phyloP scores from a whole-genome alignment of 768 basidiomycete species.

The Termitomyces sp. region DNA sequence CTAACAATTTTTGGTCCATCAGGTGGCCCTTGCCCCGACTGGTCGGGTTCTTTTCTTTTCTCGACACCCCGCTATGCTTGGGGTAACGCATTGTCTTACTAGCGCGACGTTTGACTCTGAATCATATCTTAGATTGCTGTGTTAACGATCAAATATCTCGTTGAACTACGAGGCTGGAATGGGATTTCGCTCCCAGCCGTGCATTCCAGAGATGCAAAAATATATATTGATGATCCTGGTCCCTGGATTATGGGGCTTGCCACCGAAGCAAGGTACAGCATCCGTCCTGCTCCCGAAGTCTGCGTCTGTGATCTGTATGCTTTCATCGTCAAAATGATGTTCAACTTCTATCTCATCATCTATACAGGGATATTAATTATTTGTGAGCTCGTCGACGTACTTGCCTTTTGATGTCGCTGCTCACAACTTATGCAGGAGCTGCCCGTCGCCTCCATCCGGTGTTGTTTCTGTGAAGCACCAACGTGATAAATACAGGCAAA shows the following conservation, averaged over 20 bases:
- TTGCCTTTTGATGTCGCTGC: conserved; percentile 5
- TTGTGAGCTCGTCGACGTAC: conserved; percentile 39
- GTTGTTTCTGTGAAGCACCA: conserved; percentile 74
- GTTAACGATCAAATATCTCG: conserved; percentile 85
- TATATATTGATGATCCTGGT: conserved; percentile 93
- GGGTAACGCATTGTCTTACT: conserved; percentile 33
- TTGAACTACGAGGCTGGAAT: conserved; percentile 90
- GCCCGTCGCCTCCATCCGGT: conserved; percentile 72
- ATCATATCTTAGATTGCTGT: conserved; percentile 62
- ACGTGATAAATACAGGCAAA: conserved; percentile 74
- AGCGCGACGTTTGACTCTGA: neutral
- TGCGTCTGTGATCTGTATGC: conserved; percentile 84
- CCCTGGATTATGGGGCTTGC: conserved; percentile 94
- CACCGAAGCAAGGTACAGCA: conserved; percentile 77
- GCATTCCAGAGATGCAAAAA: conserved; percentile 85
- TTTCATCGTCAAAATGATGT: neutral
- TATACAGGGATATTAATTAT: conserved; percentile 70
- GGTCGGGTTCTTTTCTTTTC: conserved; percentile 87
- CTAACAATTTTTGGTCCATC: conserved; percentile 52
- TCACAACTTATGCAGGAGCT: conserved; percentile 43
- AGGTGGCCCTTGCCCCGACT: conserved; percentile 85
- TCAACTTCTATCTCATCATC: conserved; percentile 2
- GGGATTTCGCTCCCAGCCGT: conserved; percentile 81
- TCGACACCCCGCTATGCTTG: conserved; percentile 87
- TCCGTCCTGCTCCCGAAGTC: conserved; percentile 73